Conservation (phyloP, 352 stramenopile genomes). For the Ophiocytium majus region DNA sequence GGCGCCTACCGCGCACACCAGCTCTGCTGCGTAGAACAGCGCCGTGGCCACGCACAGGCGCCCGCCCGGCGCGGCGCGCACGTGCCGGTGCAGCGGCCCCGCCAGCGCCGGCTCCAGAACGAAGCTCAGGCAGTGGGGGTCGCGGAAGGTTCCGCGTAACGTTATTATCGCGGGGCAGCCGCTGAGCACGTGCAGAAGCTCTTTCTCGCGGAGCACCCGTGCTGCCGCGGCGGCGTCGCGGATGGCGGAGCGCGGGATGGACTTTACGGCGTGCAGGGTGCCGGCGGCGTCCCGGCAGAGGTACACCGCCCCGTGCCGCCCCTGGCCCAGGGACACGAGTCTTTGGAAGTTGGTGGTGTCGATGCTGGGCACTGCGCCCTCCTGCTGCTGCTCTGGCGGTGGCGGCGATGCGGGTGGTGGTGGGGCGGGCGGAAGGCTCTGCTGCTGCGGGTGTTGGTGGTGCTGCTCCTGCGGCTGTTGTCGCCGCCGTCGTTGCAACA, state of each 20-base stretch:
- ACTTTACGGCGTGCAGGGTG: background rate
- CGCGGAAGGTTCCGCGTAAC: background rate
- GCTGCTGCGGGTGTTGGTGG: background rate
- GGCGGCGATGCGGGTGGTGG: no score
- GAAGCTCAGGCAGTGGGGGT: slow-evolving; percentile 28
- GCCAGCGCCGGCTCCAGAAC: slow-evolving; percentile 45
- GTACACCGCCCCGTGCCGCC: background rate
- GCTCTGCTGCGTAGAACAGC: slow-evolving; percentile 88
- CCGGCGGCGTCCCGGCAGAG: background rate
- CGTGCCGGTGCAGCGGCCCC: slow-evolving; percentile 40
- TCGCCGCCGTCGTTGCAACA: background rate
- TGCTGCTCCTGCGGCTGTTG: background rate
- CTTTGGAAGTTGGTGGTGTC: background rate
- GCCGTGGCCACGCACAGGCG: slow-evolving; percentile 22
- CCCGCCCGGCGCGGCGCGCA: slow-evolving; percentile 24
- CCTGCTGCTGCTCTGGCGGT: background rate
- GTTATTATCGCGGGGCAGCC: background rate
- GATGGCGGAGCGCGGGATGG: background rate
- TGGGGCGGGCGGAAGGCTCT: background rate
- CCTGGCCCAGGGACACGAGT: background rate
- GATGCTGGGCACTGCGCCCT: background rate
- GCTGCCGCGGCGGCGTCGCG: background rate
- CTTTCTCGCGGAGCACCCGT: background rate
- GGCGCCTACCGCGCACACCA: slow-evolving; percentile 91
- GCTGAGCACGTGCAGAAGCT: background rate